Base-by-base conservation (phyloP, 2,329 filamentous ascomycete genomes). In the Scleromitrula shiraiana region DNA sequence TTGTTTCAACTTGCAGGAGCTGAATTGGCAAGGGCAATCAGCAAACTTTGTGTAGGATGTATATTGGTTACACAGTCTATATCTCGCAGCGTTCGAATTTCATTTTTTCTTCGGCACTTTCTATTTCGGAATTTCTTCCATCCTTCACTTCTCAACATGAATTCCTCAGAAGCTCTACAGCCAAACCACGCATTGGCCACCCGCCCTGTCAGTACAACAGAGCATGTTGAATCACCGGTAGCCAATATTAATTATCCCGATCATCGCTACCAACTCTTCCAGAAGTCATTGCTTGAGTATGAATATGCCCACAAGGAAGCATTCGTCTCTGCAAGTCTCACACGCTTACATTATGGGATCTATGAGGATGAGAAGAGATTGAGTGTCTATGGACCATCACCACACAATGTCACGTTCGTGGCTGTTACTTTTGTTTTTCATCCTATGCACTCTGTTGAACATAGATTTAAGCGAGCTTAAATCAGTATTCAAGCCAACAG, bases 361-460 rank as follows among this genome's bases (percentile, higher is more conserved):
- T 47, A 41, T 38, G 14, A 46, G 8, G 36, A 24, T 3, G 44
- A 20, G 19, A 47, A 47, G 20, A 32, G 36, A 20, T 7, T 47
- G 14, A 17, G 15, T 32, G 20, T 41, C 2, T 35, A 47, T 41
- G 37, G 44, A 22, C 23, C 37, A 14, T 26, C n/a, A 6, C 36
- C 44, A 26, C 22, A 40, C 14, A 41, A 35, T 7, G 36, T 47
- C 9, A 41, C 44, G 2, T 41, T 47, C 19, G 35, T 47, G 23
- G 44, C 44, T 24, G 15, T 47, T 4, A 47, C 36, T 12, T 47
- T 47, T 33, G 27, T 33, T 14, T 41, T 47, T 7, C 44, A 47
- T 26, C 36, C 44, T 17, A 35, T 41, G 44, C 14, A 47, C 19
- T 39, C 44, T 32, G 7, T 32, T 32, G 44, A 47, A 27, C 29